phyloP scores from a whole-genome alignment of 345 rosid species.

The Trapa bicornis region DNA sequence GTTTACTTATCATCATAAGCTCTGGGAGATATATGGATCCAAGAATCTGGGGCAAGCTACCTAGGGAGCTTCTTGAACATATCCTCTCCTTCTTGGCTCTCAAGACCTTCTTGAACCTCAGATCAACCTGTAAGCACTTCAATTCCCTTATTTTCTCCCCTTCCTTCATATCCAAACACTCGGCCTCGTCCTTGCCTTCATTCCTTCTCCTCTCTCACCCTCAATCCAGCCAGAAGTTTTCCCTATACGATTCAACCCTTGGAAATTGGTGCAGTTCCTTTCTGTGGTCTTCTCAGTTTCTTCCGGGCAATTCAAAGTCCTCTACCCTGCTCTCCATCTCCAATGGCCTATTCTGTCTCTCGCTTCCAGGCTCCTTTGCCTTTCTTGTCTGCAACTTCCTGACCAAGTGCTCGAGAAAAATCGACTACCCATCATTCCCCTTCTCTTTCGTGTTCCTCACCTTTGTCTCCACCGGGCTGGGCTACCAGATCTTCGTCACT shows the following conservation, averaged over 20 bases:
- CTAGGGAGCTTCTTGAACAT: conserved; percentile 53
- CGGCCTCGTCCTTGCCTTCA: conserved; percentile 36
- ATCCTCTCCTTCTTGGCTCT: conserved; percentile 52
- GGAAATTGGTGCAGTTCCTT: conserved; percentile 46
- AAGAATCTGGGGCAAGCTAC: conserved; percentile 58
- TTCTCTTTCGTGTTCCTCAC: conserved; percentile 51
- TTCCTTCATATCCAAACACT: conserved; percentile 41
- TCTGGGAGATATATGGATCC: conserved; percentile 45
- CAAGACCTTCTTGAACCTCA: conserved; percentile 35
- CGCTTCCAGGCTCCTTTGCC: conserved; percentile 32
- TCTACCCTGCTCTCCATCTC: conserved; percentile 45
- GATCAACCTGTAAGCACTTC: conserved; percentile 60
- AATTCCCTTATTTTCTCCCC: conserved; percentile 42
- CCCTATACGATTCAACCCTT: conserved; percentile 42
- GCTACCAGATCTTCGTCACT: conserved; percentile 55
- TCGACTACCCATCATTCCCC: conserved; percentile 51
- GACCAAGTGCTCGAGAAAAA: conserved; percentile 43
- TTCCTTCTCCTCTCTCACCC: conserved; percentile 75
- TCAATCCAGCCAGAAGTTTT: conserved; percentile 32
- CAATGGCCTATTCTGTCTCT: conserved; percentile 63
- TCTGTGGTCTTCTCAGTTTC: conserved; percentile 25
- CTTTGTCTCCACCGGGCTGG: conserved; percentile 33
- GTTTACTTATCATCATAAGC: neutral
- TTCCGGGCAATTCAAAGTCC: conserved; percentile 14
- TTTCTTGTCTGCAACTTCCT: conserved; percentile 56